Evolutionary conservation across 2,329 filamentous ascomycete genomes (phyloP), one percentile per base, ranked within the genome.

Genomic region (Botrytis cinerea): DNA sequence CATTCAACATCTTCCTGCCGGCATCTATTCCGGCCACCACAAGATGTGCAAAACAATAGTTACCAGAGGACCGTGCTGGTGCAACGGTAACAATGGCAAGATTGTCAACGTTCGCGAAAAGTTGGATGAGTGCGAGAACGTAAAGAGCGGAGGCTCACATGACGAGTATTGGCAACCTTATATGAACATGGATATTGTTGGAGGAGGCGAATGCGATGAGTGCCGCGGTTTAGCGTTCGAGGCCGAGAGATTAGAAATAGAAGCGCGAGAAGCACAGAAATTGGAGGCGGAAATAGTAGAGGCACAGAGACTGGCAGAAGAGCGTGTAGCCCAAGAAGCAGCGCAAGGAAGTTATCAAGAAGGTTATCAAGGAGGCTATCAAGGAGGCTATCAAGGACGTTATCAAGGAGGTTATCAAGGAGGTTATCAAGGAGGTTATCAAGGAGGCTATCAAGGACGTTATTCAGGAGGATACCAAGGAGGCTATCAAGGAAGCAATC

Each of bases 101-200:
- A 38, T 0, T 12, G 5, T 38, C 9, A 14, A 2, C 9, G 2
- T 60, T 10, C 2, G 1, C 18, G 5, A 35, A 6, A 0, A 20
- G 10, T 0, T 14, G 20, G 8, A 25, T 8, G 2, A 22, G 4
- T 60, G 57, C 20, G 6, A 2, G 20, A 22, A 22, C 35, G 57
- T 60, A 2, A 0, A 0, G 4, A 6, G 0, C 9, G 59, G 59
- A 14, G 22, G 20, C 20, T 7, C 10, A 7, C 59, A 61, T 22
- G 59, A 61, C 14, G 5, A 14, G 12, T 61, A 38, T 25, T 38
- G 14, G 10, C 2, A 1, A 14, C 2, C 0, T 38, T 20, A 1
- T 35, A 0, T 0, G 10, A 10, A 25, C 0, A 2, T 22, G 0
- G 0, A 14, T 22, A 0, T 3, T 38, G 18, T 28, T 6, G 1